A percentile compares a stretch with the other conserved stretches of the same genome.
These are phyloP conservation scores for Globomyces pollinis-pini DNA, from an alignment of 192 early-diverging fungal species.

Conservation along the genomic window DNA sequence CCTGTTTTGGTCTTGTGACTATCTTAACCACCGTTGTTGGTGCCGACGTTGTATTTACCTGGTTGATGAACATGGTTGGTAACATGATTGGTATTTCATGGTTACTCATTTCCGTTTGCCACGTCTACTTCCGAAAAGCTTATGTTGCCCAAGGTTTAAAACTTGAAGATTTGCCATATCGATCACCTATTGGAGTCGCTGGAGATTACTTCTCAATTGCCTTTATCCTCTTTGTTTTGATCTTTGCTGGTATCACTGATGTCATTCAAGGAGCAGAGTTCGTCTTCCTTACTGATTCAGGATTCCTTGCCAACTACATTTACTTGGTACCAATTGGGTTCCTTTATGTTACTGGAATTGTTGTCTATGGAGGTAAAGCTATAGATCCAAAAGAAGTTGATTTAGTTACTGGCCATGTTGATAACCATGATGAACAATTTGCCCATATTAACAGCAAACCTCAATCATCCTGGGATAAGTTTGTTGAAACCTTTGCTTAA, in stretches of 20 bases:
- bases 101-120: conserved; percentile 29
- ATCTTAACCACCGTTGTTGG: conserved; percentile 5
- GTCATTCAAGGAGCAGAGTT: background rate
- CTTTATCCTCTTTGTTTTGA: too few species aligned
- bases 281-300: background rate
- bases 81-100: conserved; percentile 30
- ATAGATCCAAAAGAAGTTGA: background rate
- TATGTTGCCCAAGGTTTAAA: conserved; percentile 27
- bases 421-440: too few species aligned
- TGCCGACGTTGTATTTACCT: conserved; percentile 44
- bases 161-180: conserved; percentile 25
- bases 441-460: too few species aligned
- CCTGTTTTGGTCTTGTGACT: background rate
- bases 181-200: conserved; percentile 19
- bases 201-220: conserved; percentile 8
- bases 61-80: conserved; percentile 26
- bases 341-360: background rate
- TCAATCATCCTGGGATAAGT: too few species aligned
- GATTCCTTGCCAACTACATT: background rate
- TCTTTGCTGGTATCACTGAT: too few species aligned
- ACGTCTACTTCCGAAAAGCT: conserved; percentile 34
- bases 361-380: background rate
- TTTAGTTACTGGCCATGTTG: conserved; percentile 5
- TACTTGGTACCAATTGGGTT: background rate
- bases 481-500: too few species aligned